A percentile compares a stretch with the other conserved stretches of the same genome.
phyloP scores from a whole-genome alignment of 129 eudicot genomes.

The Flaveria sonorensis region DNA sequence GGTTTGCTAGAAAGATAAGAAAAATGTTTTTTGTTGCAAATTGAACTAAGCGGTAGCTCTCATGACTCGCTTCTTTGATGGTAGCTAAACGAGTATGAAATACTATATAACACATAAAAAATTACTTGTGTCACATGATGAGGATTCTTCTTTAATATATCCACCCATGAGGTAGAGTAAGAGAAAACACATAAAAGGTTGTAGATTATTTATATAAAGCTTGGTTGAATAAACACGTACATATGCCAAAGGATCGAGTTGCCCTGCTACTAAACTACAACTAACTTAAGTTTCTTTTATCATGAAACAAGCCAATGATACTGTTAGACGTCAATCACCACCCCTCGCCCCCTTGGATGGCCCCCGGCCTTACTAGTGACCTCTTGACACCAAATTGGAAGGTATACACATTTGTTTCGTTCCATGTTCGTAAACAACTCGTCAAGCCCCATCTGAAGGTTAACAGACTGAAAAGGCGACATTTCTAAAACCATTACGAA shows the following conservation, averaged over 20 bases:
- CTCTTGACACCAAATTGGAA: neutral
- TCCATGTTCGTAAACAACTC: neutral
- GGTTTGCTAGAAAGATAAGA: neutral
- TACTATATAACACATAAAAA: neutral
- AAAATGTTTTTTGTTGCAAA: neutral
- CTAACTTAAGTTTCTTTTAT: neutral
- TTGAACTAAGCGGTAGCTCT: neutral
- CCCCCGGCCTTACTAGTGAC: neutral
- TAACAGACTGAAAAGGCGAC: neutral
- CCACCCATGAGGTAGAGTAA: neutral
- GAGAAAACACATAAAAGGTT: neutral
- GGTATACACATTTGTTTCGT: neutral
- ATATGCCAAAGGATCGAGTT: slow-evolving; percentile 37
- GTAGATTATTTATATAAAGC: neutral
- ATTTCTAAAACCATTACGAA: neutral
- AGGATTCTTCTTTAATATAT: neutral
- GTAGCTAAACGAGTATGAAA: neutral
- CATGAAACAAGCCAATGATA: neutral
- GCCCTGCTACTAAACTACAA: slow-evolving; percentile 16
- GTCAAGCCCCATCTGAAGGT: neutral
- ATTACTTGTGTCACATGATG: neutral
- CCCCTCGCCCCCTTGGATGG: slow-evolving; percentile 7
- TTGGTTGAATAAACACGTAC: neutral
- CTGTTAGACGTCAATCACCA: neutral
- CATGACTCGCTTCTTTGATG: neutral